phyloP scores from a whole-genome alignment of 2,329 filamentous ascomycete species.

The Endoconidiophora laricicola region DNA sequence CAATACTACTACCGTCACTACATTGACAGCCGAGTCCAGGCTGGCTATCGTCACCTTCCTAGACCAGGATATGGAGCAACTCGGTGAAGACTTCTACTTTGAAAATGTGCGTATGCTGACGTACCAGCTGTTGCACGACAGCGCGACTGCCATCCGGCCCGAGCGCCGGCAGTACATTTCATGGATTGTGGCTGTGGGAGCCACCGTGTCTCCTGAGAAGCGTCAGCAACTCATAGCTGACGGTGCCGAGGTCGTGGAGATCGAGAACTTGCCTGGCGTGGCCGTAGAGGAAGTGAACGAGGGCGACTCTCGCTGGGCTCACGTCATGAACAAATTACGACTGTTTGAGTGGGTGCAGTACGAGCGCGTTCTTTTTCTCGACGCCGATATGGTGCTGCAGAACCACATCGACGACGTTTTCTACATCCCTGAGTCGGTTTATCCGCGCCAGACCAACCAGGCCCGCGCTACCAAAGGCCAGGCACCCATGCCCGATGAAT shows the following conservation, averaged over 20 bases:
- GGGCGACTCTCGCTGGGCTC: conserved; percentile 23
- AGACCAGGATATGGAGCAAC: conserved; percentile 17
- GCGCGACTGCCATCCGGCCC: conserved; percentile 18
- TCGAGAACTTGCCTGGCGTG: conserved; percentile 16
- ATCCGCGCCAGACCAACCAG: conserved; percentile 13
- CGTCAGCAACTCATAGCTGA: conserved; percentile 21
- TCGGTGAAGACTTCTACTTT: conserved; percentile 24
- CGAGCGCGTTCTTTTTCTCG: conserved; percentile 26
- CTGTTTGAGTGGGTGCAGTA: conserved; percentile 26
- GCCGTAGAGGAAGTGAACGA: conserved; percentile 21
- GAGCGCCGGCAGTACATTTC: conserved; percentile 16
- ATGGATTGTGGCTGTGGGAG: conserved; percentile 23
- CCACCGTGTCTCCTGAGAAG: conserved; percentile 19
- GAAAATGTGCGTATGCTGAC: conserved; percentile 22
- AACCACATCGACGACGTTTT: conserved; percentile 24
- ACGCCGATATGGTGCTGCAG: conserved; percentile 25
- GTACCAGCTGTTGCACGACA: conserved; percentile 25
- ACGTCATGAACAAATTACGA: conserved; percentile 27
- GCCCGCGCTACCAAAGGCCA: conserved; percentile 18
- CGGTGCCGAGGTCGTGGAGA: conserved; percentile 24
- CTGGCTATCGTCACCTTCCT: conserved; percentile 24
- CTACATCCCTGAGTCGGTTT: conserved; percentile 17
- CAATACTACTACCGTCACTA: background rate
- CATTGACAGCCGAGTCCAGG: conserved; percentile 9
- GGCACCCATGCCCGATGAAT: conserved; percentile 18